Base-by-base conservation (phyloP, 805 yeast genomes). In the Danielia oregonensis region DNA sequence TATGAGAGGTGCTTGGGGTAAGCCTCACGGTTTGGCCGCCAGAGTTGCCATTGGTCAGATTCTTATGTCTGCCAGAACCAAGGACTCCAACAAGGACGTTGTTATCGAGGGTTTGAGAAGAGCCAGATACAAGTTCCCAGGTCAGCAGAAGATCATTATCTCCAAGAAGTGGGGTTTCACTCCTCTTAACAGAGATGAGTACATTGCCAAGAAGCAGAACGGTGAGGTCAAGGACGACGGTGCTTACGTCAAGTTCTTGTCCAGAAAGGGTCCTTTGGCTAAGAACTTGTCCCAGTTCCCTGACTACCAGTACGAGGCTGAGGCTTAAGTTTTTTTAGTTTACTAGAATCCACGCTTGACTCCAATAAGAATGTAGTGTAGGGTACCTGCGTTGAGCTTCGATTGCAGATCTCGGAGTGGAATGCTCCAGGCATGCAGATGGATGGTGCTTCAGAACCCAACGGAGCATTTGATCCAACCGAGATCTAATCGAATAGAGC, bases 1-100 rank as follows among this genome's bases (percentile, higher is more conserved):
- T 89, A 93, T 93, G 98, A 91, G 98, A 87, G 95, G 95, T 82
- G 98, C 98, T 70, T 93, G 97, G 97, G 98, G 98, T 88, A 93
- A 93, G 81, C 98, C 98, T 65, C 96, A 89, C 64, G 98, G 98
- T 81, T 79, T 88, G 65, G 98, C 97, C 62, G 98, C 98, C 63
- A 88, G 98, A 75, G 97, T 93, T 70, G 76, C 76, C 77, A 93
- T 93, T 74, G 98, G 98, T 68, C 98, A 93, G 79, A 82, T 93
- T 70, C 81, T 93, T 70, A 81, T 93, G 78, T 91, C 97, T 55
- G 87, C 87, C 71, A 91, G 98, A 81, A 86, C 97, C 74, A 91
- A 84, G 82, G 98, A 93, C 76, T 73, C 81, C 65, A 89, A 88
- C 96, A 88, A 91, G 82, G 96, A 77, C 44, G 94, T 86, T 68